Evolutionary conservation across 805 yeast genomes (phyloP).

Genomic region (Ogataea trehalophila): DNA sequence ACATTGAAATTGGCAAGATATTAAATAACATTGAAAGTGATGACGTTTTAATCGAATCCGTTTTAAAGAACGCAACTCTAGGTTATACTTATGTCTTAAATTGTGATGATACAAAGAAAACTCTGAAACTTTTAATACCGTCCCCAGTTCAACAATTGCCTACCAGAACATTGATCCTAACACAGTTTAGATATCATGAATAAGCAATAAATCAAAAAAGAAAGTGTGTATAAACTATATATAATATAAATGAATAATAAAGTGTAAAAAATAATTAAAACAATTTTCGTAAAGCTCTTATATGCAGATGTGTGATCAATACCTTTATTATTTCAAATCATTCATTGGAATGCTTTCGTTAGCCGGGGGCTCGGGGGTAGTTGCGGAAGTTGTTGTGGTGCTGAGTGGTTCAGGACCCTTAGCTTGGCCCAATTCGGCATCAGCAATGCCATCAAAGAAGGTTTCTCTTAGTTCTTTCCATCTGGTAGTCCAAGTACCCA

Average conservation of each 20-base stretch:
- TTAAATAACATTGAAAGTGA: slow-evolving; percentile 32
- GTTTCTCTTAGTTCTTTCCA: slow-evolving; percentile 90
- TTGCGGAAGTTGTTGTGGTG: slow-evolving; percentile 6
- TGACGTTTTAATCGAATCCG: slow-evolving; percentile 27
- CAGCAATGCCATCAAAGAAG: slow-evolving; percentile 80
- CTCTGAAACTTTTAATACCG: slow-evolving; percentile 71
- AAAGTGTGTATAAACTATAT: neutral
- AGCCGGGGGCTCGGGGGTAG: slow-evolving; percentile 9
- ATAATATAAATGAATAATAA: neutral
- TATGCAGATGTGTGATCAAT: neutral
- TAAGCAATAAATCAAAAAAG: slow-evolving; percentile 25
- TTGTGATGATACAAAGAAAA: slow-evolving; percentile 64
- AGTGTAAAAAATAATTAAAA: neutral
- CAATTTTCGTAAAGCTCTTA: neutral
- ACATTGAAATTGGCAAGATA: slow-evolving; percentile 21
- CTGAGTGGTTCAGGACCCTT: slow-evolving; percentile 1
- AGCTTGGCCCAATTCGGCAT: slow-evolving; percentile 44
- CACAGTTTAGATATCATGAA: slow-evolving; percentile 79
- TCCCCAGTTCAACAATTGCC: slow-evolving; percentile 81
- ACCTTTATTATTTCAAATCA: slow-evolving; percentile 3
- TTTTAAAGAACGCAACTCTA: slow-evolving; percentile 36
- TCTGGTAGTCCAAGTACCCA: slow-evolving; percentile 86
- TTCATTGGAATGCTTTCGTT: slow-evolving; percentile 9
- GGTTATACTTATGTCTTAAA: slow-evolving; percentile 70
- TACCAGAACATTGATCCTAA: slow-evolving; percentile 63